Evolutionary conservation across 1,139 yeast species (phyloP), one percentile per base, ranked within the genome.

Genomic region (Meyerozyma elateridarum): DNA sequence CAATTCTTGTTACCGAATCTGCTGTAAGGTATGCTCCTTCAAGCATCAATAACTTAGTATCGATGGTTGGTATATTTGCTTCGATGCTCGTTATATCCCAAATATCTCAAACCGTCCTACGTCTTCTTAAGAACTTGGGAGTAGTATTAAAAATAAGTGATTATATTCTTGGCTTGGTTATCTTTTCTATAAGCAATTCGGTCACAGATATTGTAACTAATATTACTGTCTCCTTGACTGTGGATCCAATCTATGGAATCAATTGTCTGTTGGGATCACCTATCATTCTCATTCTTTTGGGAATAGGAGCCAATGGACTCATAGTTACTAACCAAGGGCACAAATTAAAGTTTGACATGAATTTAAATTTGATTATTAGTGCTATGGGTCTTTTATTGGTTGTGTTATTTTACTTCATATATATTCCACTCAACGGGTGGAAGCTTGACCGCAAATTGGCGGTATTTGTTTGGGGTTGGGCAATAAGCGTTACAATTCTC

Each of bases 201-300:
- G 48, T 64, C 22, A 65, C 63, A 40, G 73, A 67, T 38, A 47
- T 64, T n/a, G 52, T 65, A 15, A 64, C 70, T 26, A 64, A 67
- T 36, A 41, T 62, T 13, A 63, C 70, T 13, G 44, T 67, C 5
- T 55, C 72, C 5, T 45, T 57, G 4, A 54, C 47, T 20, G 48
- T 62, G 6, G 53, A 59, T 32, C 65, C 70, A 2, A 46, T 59
- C 11, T 48, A 62, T 20, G 73, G 72, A 1, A 45, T 66, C 6
- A 63, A 63, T 41, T 52, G 72, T 1, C 64, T 71, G 40, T 46
- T 67, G 28, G 72, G 73, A 0, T 61, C 73, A 0, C 72, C 72
- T 3, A 46, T 65, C 15, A 43, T 67, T 9, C 44, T 61, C 11
- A 58, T 64, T 3, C 45, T 66, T 34, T 44, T 66, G 8, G 73